Conservation (phyloP, 2,329 filamentous ascomycete genomes). For the Gnomoniopsis smithogilvyi region DNA sequence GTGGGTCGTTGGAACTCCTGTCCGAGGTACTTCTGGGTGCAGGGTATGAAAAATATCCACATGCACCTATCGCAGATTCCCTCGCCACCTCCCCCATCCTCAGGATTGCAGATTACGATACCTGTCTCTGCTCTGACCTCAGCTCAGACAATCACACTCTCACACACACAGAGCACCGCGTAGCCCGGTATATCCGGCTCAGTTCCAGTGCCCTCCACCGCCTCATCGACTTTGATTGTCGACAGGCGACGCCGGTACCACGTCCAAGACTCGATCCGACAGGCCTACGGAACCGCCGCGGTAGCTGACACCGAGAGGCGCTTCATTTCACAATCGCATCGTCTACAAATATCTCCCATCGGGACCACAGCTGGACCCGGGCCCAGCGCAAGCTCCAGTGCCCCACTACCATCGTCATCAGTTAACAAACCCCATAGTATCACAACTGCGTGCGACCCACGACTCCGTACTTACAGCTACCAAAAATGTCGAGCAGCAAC, state of each 20-base stretch:
- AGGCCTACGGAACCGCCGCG: neutral
- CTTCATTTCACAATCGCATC: neutral
- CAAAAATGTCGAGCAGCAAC: conserved; percentile 48
- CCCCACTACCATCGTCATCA: neutral
- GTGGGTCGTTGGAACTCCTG: neutral
- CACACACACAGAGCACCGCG: neutral
- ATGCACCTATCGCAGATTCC: neutral
- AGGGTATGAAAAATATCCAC: neutral
- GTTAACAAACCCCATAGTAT: neutral
- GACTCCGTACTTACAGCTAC: neutral
- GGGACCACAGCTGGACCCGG: neutral
- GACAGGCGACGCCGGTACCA: neutral
- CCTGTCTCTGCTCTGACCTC: conserved; percentile 5
- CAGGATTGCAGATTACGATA: conserved; percentile 5
- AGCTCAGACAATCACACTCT: neutral
- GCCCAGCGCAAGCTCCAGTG: neutral
- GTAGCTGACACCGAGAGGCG: neutral
- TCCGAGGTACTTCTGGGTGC: neutral
- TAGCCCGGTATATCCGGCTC: neutral
- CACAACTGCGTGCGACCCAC: neutral
- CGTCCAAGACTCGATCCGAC: neutral
- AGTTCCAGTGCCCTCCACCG: neutral
- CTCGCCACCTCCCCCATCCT: neutral
- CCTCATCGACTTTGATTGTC: neutral
- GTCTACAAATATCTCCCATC: neutral